Evolutionary conservation across 2,329 filamentous ascomycete genomes (phyloP).

Genomic region (Fusarium anthophilum): DNA sequence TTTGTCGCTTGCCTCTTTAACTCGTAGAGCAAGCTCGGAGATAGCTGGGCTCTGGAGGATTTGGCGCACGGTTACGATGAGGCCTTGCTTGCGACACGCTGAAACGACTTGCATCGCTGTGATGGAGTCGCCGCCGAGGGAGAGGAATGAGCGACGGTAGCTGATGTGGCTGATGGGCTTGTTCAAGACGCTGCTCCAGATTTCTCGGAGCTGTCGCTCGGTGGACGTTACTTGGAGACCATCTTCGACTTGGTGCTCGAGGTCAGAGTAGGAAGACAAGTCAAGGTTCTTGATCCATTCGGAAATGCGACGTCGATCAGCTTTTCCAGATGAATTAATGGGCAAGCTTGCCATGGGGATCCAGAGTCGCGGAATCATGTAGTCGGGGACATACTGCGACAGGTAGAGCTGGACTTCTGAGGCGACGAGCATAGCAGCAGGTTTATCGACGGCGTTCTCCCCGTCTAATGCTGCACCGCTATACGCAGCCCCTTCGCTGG

Average conservation of each 20-base stretch:
- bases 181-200: neutral
- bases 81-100: neutral
- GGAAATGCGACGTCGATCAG: neutral
- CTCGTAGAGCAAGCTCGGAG: neutral
- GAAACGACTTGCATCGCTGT: conserved; percentile 3
- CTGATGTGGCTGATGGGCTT: neutral
- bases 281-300: neutral
- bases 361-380: neutral
- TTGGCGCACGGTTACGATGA: neutral
- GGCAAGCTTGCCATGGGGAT: neutral
- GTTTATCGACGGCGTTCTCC: neutral
- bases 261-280: neutral
- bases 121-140: neutral
- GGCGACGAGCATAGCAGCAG: neutral
- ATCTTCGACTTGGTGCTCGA: neutral
- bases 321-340: neutral
- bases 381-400: neutral
- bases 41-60: neutral
- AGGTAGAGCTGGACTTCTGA: neutral
- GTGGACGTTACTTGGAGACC: neutral
- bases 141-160: neutral
- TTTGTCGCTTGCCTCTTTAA: neutral
- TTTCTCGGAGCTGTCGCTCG: neutral
- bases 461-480: neutral
- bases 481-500: neutral